Evolutionary conservation across 1,284 basidiomycete genomes (phyloP), one percentile per base, ranked within the genome.

Genomic region (Meira nashicola): DNA sequence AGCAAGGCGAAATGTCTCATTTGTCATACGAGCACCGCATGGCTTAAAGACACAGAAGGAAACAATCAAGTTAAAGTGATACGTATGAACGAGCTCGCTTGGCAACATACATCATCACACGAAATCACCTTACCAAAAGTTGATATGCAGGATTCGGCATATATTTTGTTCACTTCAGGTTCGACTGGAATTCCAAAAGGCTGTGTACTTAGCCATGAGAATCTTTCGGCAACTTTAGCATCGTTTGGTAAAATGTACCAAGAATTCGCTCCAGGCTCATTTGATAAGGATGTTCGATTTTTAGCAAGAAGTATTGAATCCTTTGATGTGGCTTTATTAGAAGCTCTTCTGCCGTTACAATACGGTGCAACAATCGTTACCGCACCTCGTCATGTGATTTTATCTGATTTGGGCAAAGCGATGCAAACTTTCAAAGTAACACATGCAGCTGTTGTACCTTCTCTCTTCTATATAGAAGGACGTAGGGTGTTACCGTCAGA

Each of bases 321-420:
- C 0, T 77, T 77, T 51, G 78, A 79, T 54, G 75, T 77, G 2
- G 75, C 77, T 40, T 62, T 79, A 21, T 60, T 76, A 28, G 78
- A 79, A 63, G 63, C 71, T 38, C 72, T 78, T 55, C 65, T 75
- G 12, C 67, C 78, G 15, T 54, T 78, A 19, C 62, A 67, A 0
- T 58, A 65, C 10, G 78, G 78, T 8, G 71, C 70, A 9, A 72
- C 74, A 2, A 65, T 77, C 47, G 74, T 76, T 33, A 76, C 70
- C 2, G 74, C 70, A 25, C 68, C 75, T 2, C 65, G 71, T 12
- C 60, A 60, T 1, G 39, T 66, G 43, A 62, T 78, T 12, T 66
- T 76, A 49, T 60, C 65, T 9, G 74, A 77, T 39, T 64, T 78
- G n/a, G 73, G 65, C 40, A 54, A 33, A 14, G 74, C 71, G n/a